These are phyloP conservation scores for Croton setiger DNA, from an alignment of 441 rosid species.

Conservation along the genomic window DNA sequence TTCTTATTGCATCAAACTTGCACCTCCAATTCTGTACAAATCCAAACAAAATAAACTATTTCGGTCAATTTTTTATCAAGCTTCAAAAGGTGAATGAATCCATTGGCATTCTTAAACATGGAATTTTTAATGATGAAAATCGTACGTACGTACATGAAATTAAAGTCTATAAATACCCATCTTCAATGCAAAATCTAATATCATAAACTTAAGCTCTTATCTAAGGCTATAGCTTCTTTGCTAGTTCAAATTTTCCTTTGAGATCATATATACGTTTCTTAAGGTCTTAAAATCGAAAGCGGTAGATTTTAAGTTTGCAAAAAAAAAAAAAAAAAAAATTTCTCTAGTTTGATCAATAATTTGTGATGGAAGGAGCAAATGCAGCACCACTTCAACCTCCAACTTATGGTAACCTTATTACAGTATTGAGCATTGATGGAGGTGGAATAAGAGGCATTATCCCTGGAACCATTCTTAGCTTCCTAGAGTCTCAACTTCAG, in stretches of 20 bases:
- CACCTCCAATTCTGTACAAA: no score
- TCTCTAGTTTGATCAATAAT: neutral
- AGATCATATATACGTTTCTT: neutral
- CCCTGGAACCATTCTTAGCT: conserved; percentile 29
- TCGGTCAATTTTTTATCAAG: conserved; percentile 8
- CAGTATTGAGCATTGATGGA: conserved; percentile 27
- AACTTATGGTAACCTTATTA: conserved; percentile 15
- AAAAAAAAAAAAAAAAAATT: neutral
- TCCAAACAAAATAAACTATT: neutral
- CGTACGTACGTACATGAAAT: neutral
- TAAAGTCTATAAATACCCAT: conserved; percentile 20
- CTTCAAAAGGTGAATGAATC: neutral
- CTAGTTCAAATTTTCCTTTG: neutral
- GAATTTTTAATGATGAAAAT: neutral
- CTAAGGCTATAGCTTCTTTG: neutral
- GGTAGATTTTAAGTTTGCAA: no score
- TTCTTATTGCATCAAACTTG: neutral
- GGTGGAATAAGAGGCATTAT: conserved; percentile 41
- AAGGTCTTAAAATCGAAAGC: neutral
- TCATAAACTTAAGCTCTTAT: conserved; percentile 3
- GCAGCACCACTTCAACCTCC: conserved; percentile 10
- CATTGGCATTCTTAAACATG: neutral
- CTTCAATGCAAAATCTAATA: neutral
- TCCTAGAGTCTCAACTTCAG: conserved; percentile 38
- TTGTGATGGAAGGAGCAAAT: conserved; percentile 3